Evolutionary conservation across 345 rosid genomes (phyloP).

Genomic region (Lepidium aucheri): DNA sequence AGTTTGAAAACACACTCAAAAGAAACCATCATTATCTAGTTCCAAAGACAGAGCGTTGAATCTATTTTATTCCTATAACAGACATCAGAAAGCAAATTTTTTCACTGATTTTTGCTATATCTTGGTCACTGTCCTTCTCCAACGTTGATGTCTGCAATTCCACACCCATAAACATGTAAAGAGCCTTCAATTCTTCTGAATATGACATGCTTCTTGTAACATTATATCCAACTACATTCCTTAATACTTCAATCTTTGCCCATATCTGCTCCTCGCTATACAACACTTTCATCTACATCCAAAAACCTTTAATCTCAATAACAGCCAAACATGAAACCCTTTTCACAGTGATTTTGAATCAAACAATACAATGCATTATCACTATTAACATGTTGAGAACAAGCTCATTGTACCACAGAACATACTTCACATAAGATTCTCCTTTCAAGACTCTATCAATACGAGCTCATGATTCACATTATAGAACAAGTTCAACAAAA

Average conservation of each 20-base stretch:
- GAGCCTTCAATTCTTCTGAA: conserved; percentile 56
- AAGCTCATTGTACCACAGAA: background rate
- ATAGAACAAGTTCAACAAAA: too few species aligned
- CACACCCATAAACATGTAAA: conserved; percentile 63
- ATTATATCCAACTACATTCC: conserved; percentile 52
- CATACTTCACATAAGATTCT: background rate
- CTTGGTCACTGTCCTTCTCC: conserved; percentile 33
- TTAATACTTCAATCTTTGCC: conserved; percentile 48
- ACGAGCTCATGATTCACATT: background rate
- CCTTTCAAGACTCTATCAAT: background rate
- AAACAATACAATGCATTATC: background rate
- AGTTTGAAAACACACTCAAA: background rate
- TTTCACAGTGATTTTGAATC: background rate
- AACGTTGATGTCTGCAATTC: conserved; percentile 49
- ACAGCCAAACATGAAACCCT: background rate
- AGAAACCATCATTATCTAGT: background rate
- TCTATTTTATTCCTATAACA: conserved; percentile 47
- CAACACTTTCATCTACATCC: conserved; percentile 20
- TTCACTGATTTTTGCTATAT: conserved; percentile 38
- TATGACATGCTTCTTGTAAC: conserved; percentile 31
- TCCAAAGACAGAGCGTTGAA: background rate
- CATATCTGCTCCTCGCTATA: conserved; percentile 44
- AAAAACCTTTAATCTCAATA: background rate
- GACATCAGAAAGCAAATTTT: conserved; percentile 61
- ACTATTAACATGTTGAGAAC: background rate